phyloP scores from a whole-genome alignment of 2,329 filamentous ascomycete species.

The Xylaria arbuscula region DNA sequence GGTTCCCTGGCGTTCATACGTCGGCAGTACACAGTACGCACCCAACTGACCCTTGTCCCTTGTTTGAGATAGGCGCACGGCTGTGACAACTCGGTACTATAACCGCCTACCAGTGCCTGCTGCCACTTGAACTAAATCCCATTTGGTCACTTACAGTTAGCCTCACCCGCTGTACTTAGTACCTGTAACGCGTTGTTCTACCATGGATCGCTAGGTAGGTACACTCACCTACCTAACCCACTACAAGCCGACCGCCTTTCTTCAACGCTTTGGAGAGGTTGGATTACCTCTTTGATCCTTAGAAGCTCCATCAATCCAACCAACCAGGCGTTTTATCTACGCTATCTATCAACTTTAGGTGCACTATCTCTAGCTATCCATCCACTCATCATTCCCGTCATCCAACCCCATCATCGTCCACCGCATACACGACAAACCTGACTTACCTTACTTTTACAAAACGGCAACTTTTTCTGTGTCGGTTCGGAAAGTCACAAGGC shows the following conservation, averaged over 20 bases:
- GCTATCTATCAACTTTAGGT: background rate
- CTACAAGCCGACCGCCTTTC: conserved; percentile 16
- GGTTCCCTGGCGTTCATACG: background rate
- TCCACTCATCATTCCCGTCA: conserved; percentile 4
- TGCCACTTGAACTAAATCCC: background rate
- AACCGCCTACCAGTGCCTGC: background rate
- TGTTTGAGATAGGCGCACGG: conserved; percentile 16
- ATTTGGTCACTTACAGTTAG: background rate
- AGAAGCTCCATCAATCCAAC: conserved; percentile 14
- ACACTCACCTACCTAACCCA: background rate
- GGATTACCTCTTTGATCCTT: conserved; percentile 30
- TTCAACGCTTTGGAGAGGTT: conserved; percentile 15
- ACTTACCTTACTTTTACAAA: background rate
- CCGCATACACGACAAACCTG: conserved; percentile 14
- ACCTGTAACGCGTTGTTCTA: background rate
- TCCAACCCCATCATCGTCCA: conserved; percentile 17
- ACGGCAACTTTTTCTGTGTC: conserved; percentile 12
- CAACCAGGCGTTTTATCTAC: conserved; percentile 3
- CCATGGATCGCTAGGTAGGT: too few species aligned
- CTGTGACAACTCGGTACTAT: conserved; percentile 1
- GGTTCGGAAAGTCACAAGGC: conserved; percentile 24
- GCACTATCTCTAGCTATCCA: background rate
- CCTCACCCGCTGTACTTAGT: background rate
- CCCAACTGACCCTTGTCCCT: conserved; percentile 3
- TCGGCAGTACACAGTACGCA: background rate